phyloP scores from a whole-genome alignment of 257 asterid genomes.

The Solanum virginianum region DNA sequence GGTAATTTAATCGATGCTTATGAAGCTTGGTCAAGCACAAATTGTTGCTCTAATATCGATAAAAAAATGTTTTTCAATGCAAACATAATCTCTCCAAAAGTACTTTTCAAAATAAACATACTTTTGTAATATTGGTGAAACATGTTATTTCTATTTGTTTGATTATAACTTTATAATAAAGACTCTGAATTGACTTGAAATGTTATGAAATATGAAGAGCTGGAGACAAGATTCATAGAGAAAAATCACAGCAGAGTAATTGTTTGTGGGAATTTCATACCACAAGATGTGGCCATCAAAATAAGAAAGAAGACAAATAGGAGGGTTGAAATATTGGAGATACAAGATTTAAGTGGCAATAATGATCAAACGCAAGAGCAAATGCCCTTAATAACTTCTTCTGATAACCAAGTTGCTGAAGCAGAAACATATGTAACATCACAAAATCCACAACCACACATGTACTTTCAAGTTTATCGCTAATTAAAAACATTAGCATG shows the following conservation, averaged over 20 bases:
- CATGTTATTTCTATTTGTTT: neutral
- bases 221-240: slow-evolving; percentile 5
- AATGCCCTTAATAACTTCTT: neutral
- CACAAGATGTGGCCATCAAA: slow-evolving; percentile 9
- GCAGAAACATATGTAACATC: neutral
- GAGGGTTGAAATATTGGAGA: slow-evolving; percentile 7
- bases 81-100: too few relatives aligned
- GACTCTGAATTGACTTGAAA: neutral
- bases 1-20: neutral
- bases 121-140: neutral
- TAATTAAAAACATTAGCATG: neutral
- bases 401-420: neutral
- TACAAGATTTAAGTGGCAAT: neutral
- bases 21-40: neutral
- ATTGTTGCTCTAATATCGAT: neutral
- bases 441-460: neutral
- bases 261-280: slow-evolving; percentile 3
- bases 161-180: neutral
- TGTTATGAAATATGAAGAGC: neutral
- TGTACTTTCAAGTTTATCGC: neutral
- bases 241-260: slow-evolving; percentile 8
- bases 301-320: slow-evolving; percentile 7
- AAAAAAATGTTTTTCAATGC: neutral
- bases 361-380: neutral
- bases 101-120: neutral